A percentile compares a stretch with the other conserved stretches of the same genome.
Conservation (phyloP, 139 green algal genomes). For the Micractinium conductrix region DNA sequence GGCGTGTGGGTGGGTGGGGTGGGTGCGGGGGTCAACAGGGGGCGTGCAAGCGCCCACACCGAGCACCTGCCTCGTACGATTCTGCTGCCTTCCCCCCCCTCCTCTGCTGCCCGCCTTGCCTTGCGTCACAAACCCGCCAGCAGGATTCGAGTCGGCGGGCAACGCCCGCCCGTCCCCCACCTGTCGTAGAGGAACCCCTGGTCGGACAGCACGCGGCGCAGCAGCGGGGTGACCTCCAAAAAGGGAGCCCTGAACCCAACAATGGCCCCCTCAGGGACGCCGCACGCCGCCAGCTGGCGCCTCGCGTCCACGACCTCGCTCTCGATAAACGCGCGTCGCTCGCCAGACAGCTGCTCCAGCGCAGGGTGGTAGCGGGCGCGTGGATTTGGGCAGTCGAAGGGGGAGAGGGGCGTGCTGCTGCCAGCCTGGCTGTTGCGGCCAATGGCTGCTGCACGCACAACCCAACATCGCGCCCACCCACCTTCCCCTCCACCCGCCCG, state of each 20-base stretch:
- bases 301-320: constrained; percentile 20
- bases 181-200: constrained; percentile 29
- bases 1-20: no score
- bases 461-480: no score
- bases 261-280: constrained; percentile 32
- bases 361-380: neutral
- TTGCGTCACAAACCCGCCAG: no score
- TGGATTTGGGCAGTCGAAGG: neutral
- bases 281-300: constrained; percentile 27
- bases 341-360: neutral
- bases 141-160: no score
- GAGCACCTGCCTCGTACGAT: no score
- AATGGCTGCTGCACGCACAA: no score
- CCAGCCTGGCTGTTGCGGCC: no score
- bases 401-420: neutral
- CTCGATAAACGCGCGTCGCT: neutral
- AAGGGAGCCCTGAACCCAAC: constrained; percentile 27
- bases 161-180: no score
- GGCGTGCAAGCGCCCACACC: no score
- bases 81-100: no score
- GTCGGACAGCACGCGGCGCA: constrained; percentile 4
- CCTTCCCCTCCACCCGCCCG: no score
- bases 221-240: neutral
- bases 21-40: neutral
- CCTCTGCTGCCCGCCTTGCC: no score